A percentile compares a stretch with the other conserved stretches of the same genome.
These are phyloP conservation scores for Fusarium camptoceras DNA, from an alignment of 2,329 filamentous ascomycete genomes.

Conservation along the genomic window DNA sequence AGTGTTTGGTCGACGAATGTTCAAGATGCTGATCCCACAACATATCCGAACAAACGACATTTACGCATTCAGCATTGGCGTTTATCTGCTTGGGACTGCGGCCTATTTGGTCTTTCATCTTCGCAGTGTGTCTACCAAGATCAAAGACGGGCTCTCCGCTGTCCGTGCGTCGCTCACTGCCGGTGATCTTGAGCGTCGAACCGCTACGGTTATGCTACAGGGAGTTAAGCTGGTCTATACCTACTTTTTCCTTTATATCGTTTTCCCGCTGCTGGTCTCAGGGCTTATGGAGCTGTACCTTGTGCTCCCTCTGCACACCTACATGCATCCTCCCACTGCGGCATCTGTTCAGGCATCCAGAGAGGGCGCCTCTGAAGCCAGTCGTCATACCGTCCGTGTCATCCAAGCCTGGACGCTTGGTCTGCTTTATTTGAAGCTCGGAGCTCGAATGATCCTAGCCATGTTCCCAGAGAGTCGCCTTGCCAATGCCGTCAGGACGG, in stretches of 20 bases:
- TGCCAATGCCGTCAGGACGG: constrained; percentile 78
- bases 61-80: constrained; percentile 92
- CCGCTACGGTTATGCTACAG: constrained; percentile 47
- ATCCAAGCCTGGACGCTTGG: constrained; percentile 96
- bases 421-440: constrained; percentile 88
- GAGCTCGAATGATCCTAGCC: constrained; percentile 74
- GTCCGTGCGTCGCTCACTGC: constrained; percentile 40
- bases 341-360: constrained; percentile 46
- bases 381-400: constrained; percentile 79
- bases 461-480: constrained; percentile 77
- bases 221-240: constrained; percentile 74
- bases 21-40: constrained; percentile 77
- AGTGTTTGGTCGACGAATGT: constrained; percentile 83
- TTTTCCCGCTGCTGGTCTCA: constrained; percentile 84
- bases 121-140: constrained; percentile 52
- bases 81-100: constrained; percentile 80
- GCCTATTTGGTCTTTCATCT: constrained; percentile 71
- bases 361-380: constrained; percentile 43
- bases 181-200: constrained; percentile 41
- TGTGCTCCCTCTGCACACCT: constrained; percentile 86
- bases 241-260: constrained; percentile 77
- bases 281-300: constrained; percentile 88
- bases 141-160: constrained; percentile 48
- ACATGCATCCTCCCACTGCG: constrained; percentile 63
- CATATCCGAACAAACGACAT: constrained; percentile 89